Evolutionary conservation across 1,284 basidiomycete species (phyloP), one percentile per base, ranked within the genome.

Genomic region (Phaffia rhodozyma): DNA sequence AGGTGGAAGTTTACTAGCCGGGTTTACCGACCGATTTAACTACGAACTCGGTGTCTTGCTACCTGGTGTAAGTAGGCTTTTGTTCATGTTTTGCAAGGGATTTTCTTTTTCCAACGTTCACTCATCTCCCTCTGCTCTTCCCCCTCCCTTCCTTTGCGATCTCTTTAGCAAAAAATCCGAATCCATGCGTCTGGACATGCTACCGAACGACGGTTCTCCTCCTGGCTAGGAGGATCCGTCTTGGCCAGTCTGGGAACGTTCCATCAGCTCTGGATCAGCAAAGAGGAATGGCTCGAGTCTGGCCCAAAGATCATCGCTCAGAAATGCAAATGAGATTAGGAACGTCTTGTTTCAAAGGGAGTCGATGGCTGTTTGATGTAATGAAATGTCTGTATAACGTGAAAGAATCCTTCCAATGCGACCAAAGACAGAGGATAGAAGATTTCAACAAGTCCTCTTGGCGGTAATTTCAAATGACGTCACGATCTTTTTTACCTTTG

Each of bases 181-280:
- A 86, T 96, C 56, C 90, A 94, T 71, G 85, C 89, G 0, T 87
- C 91, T 16, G 89, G 90, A 13, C 92, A 92, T 72, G 83, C 88
- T 0, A 81, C 85, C 61, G 92, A 97, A 75, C 82, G 92, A 57
- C 82, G 86, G 66, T 94, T 89, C 73, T 86, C 89, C 16, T 85
- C 86, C 21, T 97, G 93, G 93, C 79, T 97, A 9, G 92, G 92
- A 21, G 92, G 92, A 30, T 91, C 88, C 69, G 92, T 97, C 68
- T 79, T 97, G 62, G 91, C 87, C 0, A 91, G 88, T 71, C 77
- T 97, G 71, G 93, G 93, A 32, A 94, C 91, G 20, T 97, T 97
- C 82, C 92, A 97, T 75, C 92, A 97, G 71, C 77, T 93, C 49
- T 93, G 91, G 91, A 89, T 93, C 71, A 91, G 88, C 72, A 84